These are phyloP conservation scores for Sugiyamaella sp. DNA, from an alignment of 1,139 yeast genomes.

Conservation along the genomic window DNA sequence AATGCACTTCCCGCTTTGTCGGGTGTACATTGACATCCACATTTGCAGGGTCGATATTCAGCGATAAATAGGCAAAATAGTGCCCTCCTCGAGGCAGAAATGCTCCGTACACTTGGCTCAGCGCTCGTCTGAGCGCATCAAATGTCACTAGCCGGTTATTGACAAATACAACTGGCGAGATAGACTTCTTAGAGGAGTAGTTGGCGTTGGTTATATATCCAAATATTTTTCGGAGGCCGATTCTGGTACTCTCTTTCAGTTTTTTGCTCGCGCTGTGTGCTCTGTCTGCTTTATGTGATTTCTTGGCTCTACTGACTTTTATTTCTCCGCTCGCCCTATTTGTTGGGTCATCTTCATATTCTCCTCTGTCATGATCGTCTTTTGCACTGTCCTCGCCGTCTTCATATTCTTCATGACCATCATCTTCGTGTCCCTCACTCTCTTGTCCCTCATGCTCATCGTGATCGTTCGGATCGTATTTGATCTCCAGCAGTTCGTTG, in stretches of 20 bases:
- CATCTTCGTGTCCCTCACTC: no score
- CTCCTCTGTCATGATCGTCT: no score
- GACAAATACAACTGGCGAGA: conserved; percentile 71
- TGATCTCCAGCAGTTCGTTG: conserved; percentile 59
- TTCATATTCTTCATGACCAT: no score
- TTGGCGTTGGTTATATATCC: conserved; percentile 78
- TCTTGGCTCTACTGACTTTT: no score
- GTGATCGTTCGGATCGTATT: conserved; percentile 31
- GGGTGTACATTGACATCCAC: conserved; percentile 96
- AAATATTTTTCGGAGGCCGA: conserved; percentile 53
- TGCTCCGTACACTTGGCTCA: conserved; percentile 62
- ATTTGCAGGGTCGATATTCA: conserved; percentile 65
- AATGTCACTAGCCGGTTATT: conserved; percentile 82
- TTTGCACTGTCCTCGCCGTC: no score
- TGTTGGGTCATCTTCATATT: no score
- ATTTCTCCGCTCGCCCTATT: no score
- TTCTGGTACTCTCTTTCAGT: conserved; percentile 28
- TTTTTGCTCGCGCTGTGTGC: no score
- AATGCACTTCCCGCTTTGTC: conserved; percentile 88
- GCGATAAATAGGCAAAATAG: conserved; percentile 75
- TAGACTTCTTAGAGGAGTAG: conserved; percentile 65
- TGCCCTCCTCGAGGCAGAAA: conserved; percentile 80
- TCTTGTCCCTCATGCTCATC: no score
- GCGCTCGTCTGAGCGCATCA: conserved; percentile 74
- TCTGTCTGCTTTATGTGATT: no score